phyloP scores from a whole-genome alignment of 805 yeast genomes.

The Wickerhamomyces pijperi region DNA sequence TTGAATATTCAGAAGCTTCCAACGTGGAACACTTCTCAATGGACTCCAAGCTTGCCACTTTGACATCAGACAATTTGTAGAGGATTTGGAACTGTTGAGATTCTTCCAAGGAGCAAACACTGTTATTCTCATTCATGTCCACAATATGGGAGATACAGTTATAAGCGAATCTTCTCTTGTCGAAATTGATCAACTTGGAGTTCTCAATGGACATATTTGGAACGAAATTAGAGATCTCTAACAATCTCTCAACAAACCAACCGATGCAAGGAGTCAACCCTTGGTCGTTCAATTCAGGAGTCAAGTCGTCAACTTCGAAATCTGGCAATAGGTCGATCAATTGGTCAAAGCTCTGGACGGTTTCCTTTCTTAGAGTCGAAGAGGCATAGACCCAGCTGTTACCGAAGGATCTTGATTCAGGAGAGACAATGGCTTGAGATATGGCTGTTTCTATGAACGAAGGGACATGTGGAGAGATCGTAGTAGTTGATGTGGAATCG shows the following conservation, averaged over 20 bases:
- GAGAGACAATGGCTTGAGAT: slow-evolving; percentile 61
- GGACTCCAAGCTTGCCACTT: slow-evolving; percentile 24
- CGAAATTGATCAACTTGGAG: slow-evolving; percentile 66
- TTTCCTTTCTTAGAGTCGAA: slow-evolving; percentile 7
- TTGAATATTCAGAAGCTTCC: slow-evolving; percentile 29
- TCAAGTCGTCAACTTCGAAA: slow-evolving; percentile 21
- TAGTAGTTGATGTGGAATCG: slow-evolving; percentile 7
- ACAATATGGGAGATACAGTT: slow-evolving; percentile 46
- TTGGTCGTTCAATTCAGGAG: slow-evolving; percentile 17
- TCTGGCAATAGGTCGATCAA: slow-evolving; percentile 23
- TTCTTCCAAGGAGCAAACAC: no score
- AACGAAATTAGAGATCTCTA: slow-evolving; percentile 65
- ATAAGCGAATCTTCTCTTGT: slow-evolving; percentile 63
- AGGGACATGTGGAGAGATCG: slow-evolving; percentile 48
- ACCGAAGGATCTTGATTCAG: slow-evolving; percentile 65
- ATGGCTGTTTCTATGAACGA: slow-evolving; percentile 79
- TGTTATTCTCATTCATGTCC: slow-evolving; percentile 25
- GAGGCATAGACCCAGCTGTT: slow-evolving; percentile 56
- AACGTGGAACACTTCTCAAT: slow-evolving; percentile 31
- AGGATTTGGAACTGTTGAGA: slow-evolving; percentile 43
- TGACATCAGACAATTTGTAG: slow-evolving; percentile 24
- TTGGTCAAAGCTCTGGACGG: slow-evolving; percentile 21
- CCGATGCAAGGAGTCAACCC: slow-evolving; percentile 79
- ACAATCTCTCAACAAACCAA: slow-evolving; percentile 74
- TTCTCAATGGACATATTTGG: slow-evolving; percentile 68